Conservation (phyloP, 140 eudicot species). For the Stevia rebaudiana region DNA sequence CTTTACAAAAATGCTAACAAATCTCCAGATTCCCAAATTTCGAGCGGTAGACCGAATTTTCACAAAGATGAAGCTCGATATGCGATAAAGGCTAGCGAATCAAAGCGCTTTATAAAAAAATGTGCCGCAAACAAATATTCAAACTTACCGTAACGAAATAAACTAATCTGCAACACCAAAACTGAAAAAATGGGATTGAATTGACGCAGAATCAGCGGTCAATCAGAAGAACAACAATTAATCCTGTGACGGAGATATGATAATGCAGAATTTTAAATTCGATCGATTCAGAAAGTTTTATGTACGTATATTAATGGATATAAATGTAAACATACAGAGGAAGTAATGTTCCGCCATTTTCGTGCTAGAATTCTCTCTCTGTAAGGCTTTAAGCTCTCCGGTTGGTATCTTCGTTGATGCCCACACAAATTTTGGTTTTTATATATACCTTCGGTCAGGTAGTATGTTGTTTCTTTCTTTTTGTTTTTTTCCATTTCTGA, state of each 20-base stretch:
- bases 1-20: slow-evolving; percentile 7
- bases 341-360: slow-evolving; percentile 25
- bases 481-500: slow-evolving; percentile 2
- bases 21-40: slow-evolving; percentile 11
- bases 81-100: slow-evolving; percentile 17
- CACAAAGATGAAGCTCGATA: slow-evolving; percentile 14
- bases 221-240: not conserved
- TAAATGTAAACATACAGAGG: slow-evolving; percentile 13
- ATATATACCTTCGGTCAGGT: slow-evolving; percentile 24
- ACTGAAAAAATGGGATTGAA: not conserved
- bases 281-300: slow-evolving; percentile 17
- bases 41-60: slow-evolving; percentile 16
- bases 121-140: slow-evolving; percentile 5
- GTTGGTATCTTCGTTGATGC: too few species aligned
- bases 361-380: slow-evolving; percentile 26
- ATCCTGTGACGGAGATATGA: slow-evolving; percentile 14
- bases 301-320: slow-evolving; percentile 6
- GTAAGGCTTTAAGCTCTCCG: slow-evolving; percentile 5
- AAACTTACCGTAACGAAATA: slow-evolving; percentile 18
- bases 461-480: slow-evolving; percentile 2
- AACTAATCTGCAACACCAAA: not conserved
- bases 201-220: slow-evolving; percentile 16
- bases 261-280: not conserved
- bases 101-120: slow-evolving; percentile 20
- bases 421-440: too few species aligned